phyloP scores from a whole-genome alignment of 306 rosid species.

The Cicer bijugum region DNA sequence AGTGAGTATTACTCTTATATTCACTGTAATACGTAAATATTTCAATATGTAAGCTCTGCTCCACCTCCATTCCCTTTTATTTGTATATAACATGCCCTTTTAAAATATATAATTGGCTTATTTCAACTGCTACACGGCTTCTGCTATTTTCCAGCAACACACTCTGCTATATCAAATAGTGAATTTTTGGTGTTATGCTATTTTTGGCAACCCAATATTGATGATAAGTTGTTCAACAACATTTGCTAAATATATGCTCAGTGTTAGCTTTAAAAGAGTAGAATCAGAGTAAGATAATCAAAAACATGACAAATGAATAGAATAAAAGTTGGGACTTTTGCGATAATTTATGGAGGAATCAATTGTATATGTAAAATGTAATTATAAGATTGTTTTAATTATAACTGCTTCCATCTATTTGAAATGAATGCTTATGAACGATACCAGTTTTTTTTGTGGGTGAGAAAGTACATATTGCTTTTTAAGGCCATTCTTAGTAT shows the following conservation, averaged over 20 bases:
- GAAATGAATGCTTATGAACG: constrained; percentile 5
- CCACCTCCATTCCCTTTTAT: not conserved
- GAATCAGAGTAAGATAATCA: not conserved
- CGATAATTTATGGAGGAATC: not conserved
- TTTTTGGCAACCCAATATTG: not conserved
- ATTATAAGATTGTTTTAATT: not conserved
- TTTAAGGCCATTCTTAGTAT: constrained; percentile 4
- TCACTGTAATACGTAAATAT: not conserved
- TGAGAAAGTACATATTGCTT: not conserved
- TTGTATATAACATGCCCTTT: not conserved
- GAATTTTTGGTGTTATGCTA: not conserved
- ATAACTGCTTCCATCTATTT: not conserved
- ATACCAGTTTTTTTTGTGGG: constrained; percentile 1
- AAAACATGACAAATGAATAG: not conserved
- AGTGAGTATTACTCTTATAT: not conserved
- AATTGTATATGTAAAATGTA: constrained; percentile 7
- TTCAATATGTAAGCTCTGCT: not conserved
- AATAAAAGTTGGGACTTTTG: not conserved
- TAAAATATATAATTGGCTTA: not conserved
- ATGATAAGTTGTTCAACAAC: not conserved
- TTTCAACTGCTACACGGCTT: not conserved
- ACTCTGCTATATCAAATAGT: not conserved
- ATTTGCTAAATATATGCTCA: constrained; percentile 5
- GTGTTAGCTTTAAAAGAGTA: not conserved
- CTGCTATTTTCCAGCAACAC: not conserved